These are phyloP conservation scores for Allantophomopsis cytisporea DNA, from an alignment of 2,329 filamentous ascomycete genomes.

Conservation along the genomic window DNA sequence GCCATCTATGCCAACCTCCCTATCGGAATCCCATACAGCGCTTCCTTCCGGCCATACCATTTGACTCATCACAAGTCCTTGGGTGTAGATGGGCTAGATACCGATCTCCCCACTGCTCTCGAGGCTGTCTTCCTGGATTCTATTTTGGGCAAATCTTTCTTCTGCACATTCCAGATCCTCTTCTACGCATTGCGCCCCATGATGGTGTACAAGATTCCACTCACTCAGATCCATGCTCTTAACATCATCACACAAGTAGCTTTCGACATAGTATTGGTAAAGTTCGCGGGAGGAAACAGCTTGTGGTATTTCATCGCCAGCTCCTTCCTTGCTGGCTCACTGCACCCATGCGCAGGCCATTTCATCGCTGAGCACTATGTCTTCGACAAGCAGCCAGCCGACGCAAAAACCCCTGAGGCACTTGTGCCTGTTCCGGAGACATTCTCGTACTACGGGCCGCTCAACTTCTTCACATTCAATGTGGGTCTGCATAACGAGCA, in stretches of 20 bases:
- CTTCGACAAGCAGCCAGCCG: slow-evolving; percentile 43
- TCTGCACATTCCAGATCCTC: slow-evolving; percentile 97
- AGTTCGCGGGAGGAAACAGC: slow-evolving; percentile 44
- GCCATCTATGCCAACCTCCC: slow-evolving; percentile 92
- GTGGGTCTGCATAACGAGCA: slow-evolving; percentile 98
- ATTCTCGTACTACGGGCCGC: slow-evolving; percentile 87
- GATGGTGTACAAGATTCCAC: slow-evolving; percentile 79
- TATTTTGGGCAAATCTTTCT: slow-evolving; percentile 92
- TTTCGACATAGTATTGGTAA: slow-evolving; percentile 63
- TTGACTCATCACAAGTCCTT: slow-evolving; percentile 98
- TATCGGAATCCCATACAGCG: slow-evolving; percentile 91
- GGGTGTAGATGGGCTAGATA: slow-evolving; percentile 90
- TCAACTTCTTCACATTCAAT: slow-evolving; percentile 92
- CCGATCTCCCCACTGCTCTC: slow-evolving; percentile 81
- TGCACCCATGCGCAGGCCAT: slow-evolving; percentile 91
- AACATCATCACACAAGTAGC: slow-evolving; percentile 66
- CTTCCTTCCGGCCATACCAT: slow-evolving; percentile 93
- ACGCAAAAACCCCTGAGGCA: slow-evolving; percentile 42
- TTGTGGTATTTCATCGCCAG: slow-evolving; percentile 76
- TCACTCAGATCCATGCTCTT: slow-evolving; percentile 72
- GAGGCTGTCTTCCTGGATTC: slow-evolving; percentile 92
- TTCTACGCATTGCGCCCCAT: slow-evolving; percentile 97
- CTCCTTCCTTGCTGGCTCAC: slow-evolving; percentile 83
- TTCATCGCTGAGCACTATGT: slow-evolving; percentile 98
- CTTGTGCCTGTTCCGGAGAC: slow-evolving; percentile 66